These are phyloP conservation scores for Phytophthora sojae DNA, from an alignment of 352 stramenopile genomes.

Conservation along the genomic window DNA sequence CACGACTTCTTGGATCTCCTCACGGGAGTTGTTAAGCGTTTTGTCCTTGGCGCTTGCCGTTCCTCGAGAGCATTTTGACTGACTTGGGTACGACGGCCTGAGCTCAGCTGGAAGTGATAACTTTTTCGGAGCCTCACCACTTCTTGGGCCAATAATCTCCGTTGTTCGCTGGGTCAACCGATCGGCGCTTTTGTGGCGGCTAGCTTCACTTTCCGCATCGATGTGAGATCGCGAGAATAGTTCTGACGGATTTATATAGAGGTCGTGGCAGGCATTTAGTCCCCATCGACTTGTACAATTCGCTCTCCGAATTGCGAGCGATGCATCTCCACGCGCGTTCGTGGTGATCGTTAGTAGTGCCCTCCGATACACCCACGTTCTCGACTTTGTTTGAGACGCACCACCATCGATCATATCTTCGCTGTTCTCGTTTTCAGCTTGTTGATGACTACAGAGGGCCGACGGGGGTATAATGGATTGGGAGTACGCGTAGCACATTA, in stretches of 20 bases:
- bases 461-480: conserved; percentile 52
- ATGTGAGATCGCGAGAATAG: neutral
- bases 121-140: conserved; percentile 8
- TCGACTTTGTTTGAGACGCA: conserved; percentile 21
- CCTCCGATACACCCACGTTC: conserved; percentile 62
- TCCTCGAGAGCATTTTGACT: conserved; percentile 3
- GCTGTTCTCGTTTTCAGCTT: conserved; percentile 9
- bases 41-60: conserved; percentile 7
- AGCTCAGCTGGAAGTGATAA: conserved; percentile 26
- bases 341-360: conserved; percentile 65
- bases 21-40: neutral
- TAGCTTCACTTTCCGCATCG: conserved; percentile 3
- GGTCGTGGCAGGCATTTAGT: conserved; percentile 35
- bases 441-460: conserved; percentile 32
- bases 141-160: conserved; percentile 5
- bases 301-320: conserved; percentile 58
- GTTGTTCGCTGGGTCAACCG: conserved; percentile 1
- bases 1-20: conserved; percentile 9
- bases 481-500: conserved; percentile 79
- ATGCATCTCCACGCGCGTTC: conserved; percentile 31
- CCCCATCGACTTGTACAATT: conserved; percentile 65
- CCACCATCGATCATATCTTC: conserved; percentile 12
- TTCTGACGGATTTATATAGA: conserved; percentile 20
- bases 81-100: conserved; percentile 14
- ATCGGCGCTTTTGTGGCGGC: conserved; percentile 7